These are phyloP conservation scores for Russula griseocarnosa DNA, from an alignment of 768 basidiomycete genomes.

Conservation along the genomic window DNA sequence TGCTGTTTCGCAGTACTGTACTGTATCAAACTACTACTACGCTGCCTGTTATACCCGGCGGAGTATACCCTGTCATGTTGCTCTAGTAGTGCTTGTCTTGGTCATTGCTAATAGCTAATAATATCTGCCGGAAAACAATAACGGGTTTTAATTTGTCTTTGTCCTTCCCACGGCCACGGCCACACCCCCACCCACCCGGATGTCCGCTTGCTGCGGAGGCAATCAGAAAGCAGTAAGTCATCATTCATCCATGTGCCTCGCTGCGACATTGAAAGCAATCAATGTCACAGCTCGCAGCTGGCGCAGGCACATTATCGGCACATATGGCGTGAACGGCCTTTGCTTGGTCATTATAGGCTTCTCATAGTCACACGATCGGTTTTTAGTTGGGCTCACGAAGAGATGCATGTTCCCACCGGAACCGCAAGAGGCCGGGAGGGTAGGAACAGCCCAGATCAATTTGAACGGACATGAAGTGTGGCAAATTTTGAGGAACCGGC, in stretches of 20 bases:
- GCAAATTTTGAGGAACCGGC: neutral
- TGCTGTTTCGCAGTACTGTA: neutral
- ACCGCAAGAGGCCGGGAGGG: neutral
- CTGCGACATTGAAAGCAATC: slow-evolving; percentile 1
- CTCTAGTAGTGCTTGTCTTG: slow-evolving; percentile 18
- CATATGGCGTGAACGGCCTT: neutral
- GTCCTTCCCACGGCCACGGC: slow-evolving; percentile 15
- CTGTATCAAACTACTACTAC: slow-evolving; percentile 2
- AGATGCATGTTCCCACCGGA: slow-evolving; percentile 2
- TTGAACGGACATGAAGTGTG: neutral
- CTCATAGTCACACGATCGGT: neutral
- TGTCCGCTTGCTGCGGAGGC: slow-evolving; percentile 13
- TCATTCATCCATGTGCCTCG: slow-evolving; percentile 12
- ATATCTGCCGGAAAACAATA: neutral
- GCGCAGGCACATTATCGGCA: neutral
- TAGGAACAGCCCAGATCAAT: neutral
- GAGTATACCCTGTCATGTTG: slow-evolving; percentile 17
- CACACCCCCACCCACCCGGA: slow-evolving; percentile 5
- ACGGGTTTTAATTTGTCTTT: no score
- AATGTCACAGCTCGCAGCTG: slow-evolving; percentile 2
- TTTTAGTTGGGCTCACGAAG: neutral
- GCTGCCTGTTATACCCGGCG: slow-evolving; percentile 3
- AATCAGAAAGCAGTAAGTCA: neutral
- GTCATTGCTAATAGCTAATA: neutral
- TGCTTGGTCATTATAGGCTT: neutral